Conservation (phyloP, 257 asterid genomes). For the Datura wrightii region DNA sequence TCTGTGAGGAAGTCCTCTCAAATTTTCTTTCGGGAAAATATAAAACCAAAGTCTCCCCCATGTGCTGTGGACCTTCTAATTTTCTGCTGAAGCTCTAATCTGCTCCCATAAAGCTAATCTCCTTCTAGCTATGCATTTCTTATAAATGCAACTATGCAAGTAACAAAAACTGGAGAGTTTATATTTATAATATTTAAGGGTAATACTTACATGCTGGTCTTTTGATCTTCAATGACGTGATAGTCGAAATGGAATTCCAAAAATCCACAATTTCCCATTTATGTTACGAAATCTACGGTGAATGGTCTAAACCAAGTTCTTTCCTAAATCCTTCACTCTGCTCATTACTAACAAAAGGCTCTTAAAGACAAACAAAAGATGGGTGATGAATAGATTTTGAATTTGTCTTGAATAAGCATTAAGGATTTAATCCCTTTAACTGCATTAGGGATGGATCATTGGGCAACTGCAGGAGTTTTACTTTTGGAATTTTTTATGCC, state of each 20-base stretch:
- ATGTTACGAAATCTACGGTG: background rate
- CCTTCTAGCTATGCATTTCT: background rate
- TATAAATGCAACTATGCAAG: background rate
- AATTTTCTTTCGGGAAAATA: background rate
- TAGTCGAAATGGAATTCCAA: constrained; percentile 16
- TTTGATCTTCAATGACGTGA: background rate
- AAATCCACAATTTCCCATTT: background rate
- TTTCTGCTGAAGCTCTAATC: background rate
- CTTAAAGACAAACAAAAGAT: background rate
- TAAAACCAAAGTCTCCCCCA: background rate
- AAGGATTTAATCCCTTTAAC: background rate
- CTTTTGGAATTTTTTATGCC: background rate
- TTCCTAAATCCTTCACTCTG: background rate
- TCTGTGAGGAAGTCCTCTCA: background rate
- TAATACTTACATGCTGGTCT: background rate
- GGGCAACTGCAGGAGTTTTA: background rate
- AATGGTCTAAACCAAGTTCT: background rate
- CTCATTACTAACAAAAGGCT: background rate
- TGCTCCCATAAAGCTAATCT: background rate
- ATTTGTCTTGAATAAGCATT: background rate
- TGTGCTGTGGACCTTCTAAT: background rate
- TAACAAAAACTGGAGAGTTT: background rate
- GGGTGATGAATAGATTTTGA: background rate
- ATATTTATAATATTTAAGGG: background rate
- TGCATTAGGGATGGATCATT: background rate